Conservation (phyloP, 139 green algal species). For the Tetradesmus obliquus region DNA sequence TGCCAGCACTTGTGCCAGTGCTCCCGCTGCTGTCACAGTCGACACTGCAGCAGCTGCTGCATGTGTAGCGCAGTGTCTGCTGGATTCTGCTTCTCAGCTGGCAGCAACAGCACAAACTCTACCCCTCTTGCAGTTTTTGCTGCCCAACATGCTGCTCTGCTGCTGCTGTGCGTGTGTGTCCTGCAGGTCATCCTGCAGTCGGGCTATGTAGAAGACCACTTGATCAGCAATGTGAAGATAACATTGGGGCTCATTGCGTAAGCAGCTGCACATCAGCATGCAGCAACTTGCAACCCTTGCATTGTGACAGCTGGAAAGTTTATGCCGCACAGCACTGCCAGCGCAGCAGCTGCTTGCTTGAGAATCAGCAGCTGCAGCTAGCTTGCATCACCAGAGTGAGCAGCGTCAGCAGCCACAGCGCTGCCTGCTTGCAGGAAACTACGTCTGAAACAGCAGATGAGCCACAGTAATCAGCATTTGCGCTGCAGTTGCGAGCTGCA, state of each 20-base stretch:
- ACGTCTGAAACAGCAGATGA: no score
- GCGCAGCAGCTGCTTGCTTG: neutral
- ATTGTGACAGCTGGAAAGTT: neutral
- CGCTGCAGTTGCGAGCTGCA: no score
- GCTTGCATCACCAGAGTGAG: neutral
- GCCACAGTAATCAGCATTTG: neutral
- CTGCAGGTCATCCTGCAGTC: slow-evolving; percentile 64
- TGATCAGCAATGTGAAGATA: slow-evolving; percentile 81
- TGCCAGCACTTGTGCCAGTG: neutral
- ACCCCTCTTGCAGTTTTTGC: no score
- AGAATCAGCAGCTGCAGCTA: neutral
- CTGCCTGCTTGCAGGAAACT: neutral
- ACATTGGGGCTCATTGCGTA: slow-evolving; percentile 72
- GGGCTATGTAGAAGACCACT: slow-evolving; percentile 73
- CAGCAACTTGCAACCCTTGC: neutral
- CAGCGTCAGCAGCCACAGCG: neutral
- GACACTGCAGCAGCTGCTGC: neutral
- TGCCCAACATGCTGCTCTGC: neutral
- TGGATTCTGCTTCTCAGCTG: no score
- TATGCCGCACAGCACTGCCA: neutral
- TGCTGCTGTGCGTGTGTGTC: neutral
- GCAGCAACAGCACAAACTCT: no score
- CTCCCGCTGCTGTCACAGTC: neutral
- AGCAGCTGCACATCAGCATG: slow-evolving; percentile 41
- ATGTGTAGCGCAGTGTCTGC: neutral